These are phyloP conservation scores for Pezicula carpinea DNA, from an alignment of 2,329 filamentous ascomycete genomes.

Conservation along the genomic window DNA sequence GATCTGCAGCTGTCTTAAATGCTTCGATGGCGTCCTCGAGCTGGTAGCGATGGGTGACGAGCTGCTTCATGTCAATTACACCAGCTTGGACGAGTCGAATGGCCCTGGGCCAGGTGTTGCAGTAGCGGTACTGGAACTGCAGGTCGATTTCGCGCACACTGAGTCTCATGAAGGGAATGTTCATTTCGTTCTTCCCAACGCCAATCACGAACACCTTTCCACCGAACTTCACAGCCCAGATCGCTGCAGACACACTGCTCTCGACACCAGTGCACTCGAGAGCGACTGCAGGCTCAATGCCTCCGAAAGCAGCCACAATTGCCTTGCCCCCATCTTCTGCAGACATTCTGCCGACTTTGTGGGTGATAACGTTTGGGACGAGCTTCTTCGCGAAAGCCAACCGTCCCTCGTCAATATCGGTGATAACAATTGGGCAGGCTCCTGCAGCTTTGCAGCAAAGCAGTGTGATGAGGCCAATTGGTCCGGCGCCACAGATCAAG, in stretches of 20 bases:
- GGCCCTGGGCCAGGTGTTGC: conserved; percentile 92
- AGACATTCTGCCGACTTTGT: conserved; percentile 65
- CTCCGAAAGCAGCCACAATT: conserved; percentile 67
- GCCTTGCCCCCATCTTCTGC: conserved; percentile 67
- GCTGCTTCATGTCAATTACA: conserved; percentile 71
- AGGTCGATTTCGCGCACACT: conserved; percentile 90
- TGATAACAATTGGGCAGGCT: conserved; percentile 86
- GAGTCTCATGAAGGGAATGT: conserved; percentile 89
- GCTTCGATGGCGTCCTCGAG: conserved; percentile 85
- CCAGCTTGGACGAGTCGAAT: conserved; percentile 84
- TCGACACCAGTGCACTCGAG: conserved; percentile 96
- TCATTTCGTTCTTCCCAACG: conserved; percentile 93
- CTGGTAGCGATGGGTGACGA: conserved; percentile 84
- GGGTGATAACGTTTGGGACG: conserved; percentile 73
- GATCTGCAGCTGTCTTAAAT: conserved; percentile 82
- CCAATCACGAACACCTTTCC: conserved; percentile 97
- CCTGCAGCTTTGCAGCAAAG: conserved; percentile 82
- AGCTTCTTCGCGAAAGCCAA: conserved; percentile 81
- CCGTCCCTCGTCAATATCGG: conserved; percentile 85
- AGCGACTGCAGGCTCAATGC: conserved; percentile 73
- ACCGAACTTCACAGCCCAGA: conserved; percentile 89
- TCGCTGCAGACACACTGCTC: conserved; percentile 77
- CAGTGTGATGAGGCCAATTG: conserved; percentile 86
- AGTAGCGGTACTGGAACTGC: conserved; percentile 95
- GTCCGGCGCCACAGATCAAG: conserved; percentile 86